Base-by-base conservation (phyloP, 768 basidiomycete species). In the Holtermannia corniformis region DNA sequence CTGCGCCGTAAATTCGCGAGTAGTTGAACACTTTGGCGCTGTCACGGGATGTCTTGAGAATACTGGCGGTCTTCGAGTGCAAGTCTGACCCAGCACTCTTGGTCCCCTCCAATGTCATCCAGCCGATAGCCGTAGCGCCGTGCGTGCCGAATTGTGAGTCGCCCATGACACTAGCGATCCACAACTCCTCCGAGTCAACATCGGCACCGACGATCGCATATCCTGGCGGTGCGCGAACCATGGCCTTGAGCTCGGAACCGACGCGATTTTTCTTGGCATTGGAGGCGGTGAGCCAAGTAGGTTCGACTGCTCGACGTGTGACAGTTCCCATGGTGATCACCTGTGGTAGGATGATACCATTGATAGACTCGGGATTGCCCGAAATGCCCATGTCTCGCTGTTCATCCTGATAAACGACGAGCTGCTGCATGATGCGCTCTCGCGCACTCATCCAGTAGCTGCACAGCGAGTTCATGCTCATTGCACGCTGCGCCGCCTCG, bases 21-120 rank as follows among this genome's bases (percentile, higher is more conserved):
- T 97, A 99, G 68, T 99, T 99, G 81, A 99, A 99, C 1, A 72
- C 88, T 71, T 99, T 97, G 26, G 95, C 93, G 60, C 87, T 84
- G 64, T 97, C 90, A 26, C 93, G 81, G 40, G 89, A 87, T 59
- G 92, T 92, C 16, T 87, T 87, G 37, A 97, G 76, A 64, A 97
- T 97, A 54, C 74, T 81, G 11, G 93, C 95, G 1, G 92, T 93
- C 75, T 95, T 95, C 11, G 92, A 96, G 66, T 96, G 93, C 25
- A 99, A 74, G 74, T 99, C 93, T 4, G 93, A 97, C 4, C 91
- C 91, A 0, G 86, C 84, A 0, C 83, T 79, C 73, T 97, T 97
- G 14, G 92, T 93, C 0, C 95, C 92, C 71, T 97, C 95, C 24
- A 99, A 79, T 14, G 92, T 96, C 93, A 99, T 97, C 93, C 93